phyloP scores from a whole-genome alignment of 805 yeast species.

The Wickerhamiella parazyma region DNA sequence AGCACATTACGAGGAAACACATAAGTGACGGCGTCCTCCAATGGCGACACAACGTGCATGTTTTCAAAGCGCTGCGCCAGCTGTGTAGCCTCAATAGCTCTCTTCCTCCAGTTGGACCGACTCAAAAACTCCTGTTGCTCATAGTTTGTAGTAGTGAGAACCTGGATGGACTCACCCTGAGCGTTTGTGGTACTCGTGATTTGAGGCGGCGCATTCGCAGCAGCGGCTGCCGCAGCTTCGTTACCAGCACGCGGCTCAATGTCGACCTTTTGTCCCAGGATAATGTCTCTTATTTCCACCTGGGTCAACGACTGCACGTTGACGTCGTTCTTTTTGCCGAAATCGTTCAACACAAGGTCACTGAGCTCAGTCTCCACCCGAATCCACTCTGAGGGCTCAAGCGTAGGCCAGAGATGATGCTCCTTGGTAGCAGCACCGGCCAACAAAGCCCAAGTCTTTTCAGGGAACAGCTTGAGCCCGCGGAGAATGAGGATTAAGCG shows the following conservation, averaged over 20 bases:
- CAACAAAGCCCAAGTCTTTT: constrained; percentile 58
- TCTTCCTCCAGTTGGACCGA: constrained; percentile 76
- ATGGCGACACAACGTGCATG: constrained; percentile 48
- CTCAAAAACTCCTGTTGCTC: constrained; percentile 77
- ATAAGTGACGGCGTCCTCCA: constrained; percentile 46
- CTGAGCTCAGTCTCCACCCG: constrained; percentile 76
- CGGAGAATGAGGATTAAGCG: constrained; percentile 71
- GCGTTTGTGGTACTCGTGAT: constrained; percentile 77
- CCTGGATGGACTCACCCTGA: constrained; percentile 91
- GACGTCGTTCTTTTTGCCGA: constrained; percentile 72
- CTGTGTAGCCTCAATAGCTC: constrained; percentile 68
- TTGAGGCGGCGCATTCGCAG: constrained; percentile 44
- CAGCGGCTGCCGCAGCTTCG: constrained; percentile 50
- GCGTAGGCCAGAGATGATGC: constrained; percentile 89
- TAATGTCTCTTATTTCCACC: constrained; percentile 84
- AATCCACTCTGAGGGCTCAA: constrained; percentile 82
- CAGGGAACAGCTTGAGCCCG: constrained; percentile 65
- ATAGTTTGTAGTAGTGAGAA: constrained; percentile 80
- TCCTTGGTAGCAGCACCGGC: constrained; percentile 51
- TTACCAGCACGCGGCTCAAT: constrained; percentile 63
- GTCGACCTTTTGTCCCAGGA: constrained; percentile 82
- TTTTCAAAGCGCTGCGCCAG: constrained; percentile 63
- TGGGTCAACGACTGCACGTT: constrained; percentile 80
- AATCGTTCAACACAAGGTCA: constrained; percentile 74
- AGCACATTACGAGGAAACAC: constrained; percentile 74